These are phyloP conservation scores for Apiotrichum brassicae DNA, from an alignment of 1,284 basidiomycete species.

Conservation along the genomic window DNA sequence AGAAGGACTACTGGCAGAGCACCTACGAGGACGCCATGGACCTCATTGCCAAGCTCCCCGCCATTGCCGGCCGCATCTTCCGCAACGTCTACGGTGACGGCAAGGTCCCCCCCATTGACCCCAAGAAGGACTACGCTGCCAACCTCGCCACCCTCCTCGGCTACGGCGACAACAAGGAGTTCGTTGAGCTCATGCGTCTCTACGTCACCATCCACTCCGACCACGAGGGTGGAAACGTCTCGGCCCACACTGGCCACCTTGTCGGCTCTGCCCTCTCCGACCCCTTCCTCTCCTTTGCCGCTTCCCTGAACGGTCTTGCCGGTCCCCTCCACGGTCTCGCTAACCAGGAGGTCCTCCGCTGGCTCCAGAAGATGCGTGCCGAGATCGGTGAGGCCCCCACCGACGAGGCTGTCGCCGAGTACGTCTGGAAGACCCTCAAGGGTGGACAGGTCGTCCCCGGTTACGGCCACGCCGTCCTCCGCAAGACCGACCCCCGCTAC, in stretches of 20 bases:
- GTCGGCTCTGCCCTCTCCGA: constrained; percentile 97
- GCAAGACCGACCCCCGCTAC: constrained; percentile 97
- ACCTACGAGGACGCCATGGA: constrained; percentile 97
- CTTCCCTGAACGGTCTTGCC: constrained; percentile 91
- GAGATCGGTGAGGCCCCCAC: constrained; percentile 73
- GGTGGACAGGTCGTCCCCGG: constrained; percentile 87
- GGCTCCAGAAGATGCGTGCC: constrained; percentile 82
- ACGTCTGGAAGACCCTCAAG: constrained; percentile 89
- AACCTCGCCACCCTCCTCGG: constrained; percentile 90
- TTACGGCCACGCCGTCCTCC: constrained; percentile 92
- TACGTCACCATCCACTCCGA: constrained; percentile 99
- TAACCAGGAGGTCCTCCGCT: constrained; percentile 87
- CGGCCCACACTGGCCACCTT: constrained; percentile 91
- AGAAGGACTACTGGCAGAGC: constrained; percentile 96
- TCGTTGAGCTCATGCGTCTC: constrained; percentile 90
- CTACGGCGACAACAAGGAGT: constrained; percentile 79
- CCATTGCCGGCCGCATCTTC: constrained; percentile 94
- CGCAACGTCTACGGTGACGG: constrained; percentile 83
- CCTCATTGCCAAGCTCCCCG: constrained; percentile 94
- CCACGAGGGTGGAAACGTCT: constrained; percentile 98
- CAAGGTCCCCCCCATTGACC: constrained; percentile 83
- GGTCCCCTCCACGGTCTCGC: constrained; percentile 91
- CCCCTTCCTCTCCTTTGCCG: constrained; percentile 91
- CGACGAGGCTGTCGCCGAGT: constrained; percentile 81
- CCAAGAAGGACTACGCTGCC: constrained; percentile 83